These are phyloP conservation scores for Xylariaceae sp. DNA, from an alignment of 2,329 filamentous ascomycete genomes.

Conservation along the genomic window DNA sequence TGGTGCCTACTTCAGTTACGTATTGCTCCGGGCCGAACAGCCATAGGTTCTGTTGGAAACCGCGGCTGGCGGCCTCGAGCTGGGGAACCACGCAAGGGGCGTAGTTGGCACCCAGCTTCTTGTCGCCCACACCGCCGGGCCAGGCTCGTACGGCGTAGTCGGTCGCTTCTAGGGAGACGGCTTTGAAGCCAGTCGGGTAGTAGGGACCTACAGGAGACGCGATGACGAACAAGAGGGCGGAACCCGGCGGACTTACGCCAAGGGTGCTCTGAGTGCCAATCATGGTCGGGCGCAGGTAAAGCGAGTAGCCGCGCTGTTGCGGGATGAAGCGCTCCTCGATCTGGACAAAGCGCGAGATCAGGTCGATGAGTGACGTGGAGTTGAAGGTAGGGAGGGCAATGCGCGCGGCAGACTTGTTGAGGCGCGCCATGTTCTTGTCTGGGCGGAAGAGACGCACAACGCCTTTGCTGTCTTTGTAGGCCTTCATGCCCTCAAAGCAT, in stretches of 20 bases:
- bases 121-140: constrained; percentile 96
- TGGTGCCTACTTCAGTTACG: constrained; percentile 95
- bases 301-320: constrained; percentile 77
- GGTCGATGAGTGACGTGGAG: constrained; percentile 65
- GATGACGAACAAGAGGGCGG: constrained; percentile 89
- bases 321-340: constrained; percentile 90
- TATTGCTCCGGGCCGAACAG: constrained; percentile 93
- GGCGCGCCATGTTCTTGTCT: constrained; percentile 89
- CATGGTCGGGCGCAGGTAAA: constrained; percentile 94
- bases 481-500: constrained; percentile 99
- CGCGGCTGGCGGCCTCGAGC: constrained; percentile 81
- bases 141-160: constrained; percentile 95
- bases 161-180: constrained; percentile 89
- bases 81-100: constrained; percentile 98
- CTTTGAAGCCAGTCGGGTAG: constrained; percentile 98
- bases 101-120: constrained; percentile 98
- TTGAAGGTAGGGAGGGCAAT: constrained; percentile 91
- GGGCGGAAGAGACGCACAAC: constrained; percentile 85
- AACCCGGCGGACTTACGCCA: constrained; percentile 86
- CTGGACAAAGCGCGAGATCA: constrained; percentile 76
- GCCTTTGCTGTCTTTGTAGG: constrained; percentile 82
- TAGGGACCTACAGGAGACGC: constrained; percentile 95
- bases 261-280: constrained; percentile 95
- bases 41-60: constrained; percentile 98
- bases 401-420: constrained; percentile 86